Percentiles rank a stretch among this genome's conserved stretches.
Evolutionary conservation across 176 grass and related monocot genomes (phyloP).

Genomic region (Cenchrus americanus): DNA sequence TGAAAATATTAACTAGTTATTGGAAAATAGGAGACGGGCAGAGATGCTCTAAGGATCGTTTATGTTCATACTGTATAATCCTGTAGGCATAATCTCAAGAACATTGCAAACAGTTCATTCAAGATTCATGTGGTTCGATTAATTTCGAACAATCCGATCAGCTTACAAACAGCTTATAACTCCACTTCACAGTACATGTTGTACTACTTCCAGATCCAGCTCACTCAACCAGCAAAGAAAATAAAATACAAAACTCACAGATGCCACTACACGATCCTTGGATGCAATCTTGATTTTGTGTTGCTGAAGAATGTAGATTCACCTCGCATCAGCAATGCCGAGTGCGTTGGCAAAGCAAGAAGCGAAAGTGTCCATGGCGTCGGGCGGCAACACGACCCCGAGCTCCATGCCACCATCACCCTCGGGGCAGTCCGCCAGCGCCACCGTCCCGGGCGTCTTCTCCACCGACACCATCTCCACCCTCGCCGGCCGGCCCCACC

Average conservation of each 20-base stretch:
- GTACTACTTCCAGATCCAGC: background rate
- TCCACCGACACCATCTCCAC: constrained; percentile 63
- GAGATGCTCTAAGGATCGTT: background rate
- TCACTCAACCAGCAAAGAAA: background rate
- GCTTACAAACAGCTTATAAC: background rate
- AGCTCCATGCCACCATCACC: constrained; percentile 54
- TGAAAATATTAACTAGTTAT: too few relatives aligned
- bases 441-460: constrained; percentile 55
- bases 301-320: background rate
- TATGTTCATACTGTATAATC: background rate
- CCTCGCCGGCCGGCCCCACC: constrained; percentile 53
- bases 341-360: constrained; percentile 29
- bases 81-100: background rate
- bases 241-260: background rate
- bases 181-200: background rate
- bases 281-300: background rate
- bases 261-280: background rate
- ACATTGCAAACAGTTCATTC: background rate
- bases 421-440: constrained; percentile 48
- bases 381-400: constrained; percentile 43
- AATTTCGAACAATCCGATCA: background rate
- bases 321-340: background rate
- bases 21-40: too few relatives aligned
- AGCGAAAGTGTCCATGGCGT: constrained; percentile 50
- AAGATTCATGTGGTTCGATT: background rate